Evolutionary conservation across 2,329 filamentous ascomycete species (phyloP).

Genomic region (Fusarium cyanostomum): DNA sequence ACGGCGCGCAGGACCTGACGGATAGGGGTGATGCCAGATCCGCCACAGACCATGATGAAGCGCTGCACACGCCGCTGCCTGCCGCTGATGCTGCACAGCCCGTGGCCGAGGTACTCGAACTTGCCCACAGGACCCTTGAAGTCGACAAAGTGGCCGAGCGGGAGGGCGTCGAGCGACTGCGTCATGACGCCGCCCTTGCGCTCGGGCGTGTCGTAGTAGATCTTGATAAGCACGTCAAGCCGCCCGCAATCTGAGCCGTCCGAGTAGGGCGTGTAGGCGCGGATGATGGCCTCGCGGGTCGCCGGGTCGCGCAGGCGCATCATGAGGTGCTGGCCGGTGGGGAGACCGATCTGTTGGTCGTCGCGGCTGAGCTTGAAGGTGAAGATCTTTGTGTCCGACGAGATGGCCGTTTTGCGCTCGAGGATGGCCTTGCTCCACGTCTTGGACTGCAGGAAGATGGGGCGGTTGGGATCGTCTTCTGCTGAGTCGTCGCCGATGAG

Average conservation of each 20-base stretch:
- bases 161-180: conserved; percentile 76
- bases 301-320: conserved; percentile 79
- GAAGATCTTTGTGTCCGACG: conserved; percentile 83
- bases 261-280: conserved; percentile 88
- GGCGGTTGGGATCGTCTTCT: conserved; percentile 56
- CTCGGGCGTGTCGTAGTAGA: conserved; percentile 73
- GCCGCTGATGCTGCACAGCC: conserved; percentile 69
- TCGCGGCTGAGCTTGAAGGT: conserved; percentile 79
- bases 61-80: conserved; percentile 65
- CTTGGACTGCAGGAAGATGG: conserved; percentile 76
- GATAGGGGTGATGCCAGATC: conserved; percentile 92
- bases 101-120: conserved; percentile 79
- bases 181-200: conserved; percentile 82
- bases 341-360: conserved; percentile 76
- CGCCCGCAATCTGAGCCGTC: conserved; percentile 66
- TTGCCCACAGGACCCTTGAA: conserved; percentile 91
- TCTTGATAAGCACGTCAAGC: conserved; percentile 82
- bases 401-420: conserved; percentile 73
- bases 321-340: conserved; percentile 88
- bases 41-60: conserved; percentile 88
- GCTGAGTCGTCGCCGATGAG: conserved; percentile 58
- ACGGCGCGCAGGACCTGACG: conserved; percentile 84
- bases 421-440: conserved; percentile 79
- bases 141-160: conserved; percentile 77
- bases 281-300: conserved; percentile 77